A percentile compares a stretch with the other conserved stretches of the same genome.
Evolutionary conservation across 2,329 filamentous ascomycete species (phyloP).

Genomic region (Calonectria fujianensis): DNA sequence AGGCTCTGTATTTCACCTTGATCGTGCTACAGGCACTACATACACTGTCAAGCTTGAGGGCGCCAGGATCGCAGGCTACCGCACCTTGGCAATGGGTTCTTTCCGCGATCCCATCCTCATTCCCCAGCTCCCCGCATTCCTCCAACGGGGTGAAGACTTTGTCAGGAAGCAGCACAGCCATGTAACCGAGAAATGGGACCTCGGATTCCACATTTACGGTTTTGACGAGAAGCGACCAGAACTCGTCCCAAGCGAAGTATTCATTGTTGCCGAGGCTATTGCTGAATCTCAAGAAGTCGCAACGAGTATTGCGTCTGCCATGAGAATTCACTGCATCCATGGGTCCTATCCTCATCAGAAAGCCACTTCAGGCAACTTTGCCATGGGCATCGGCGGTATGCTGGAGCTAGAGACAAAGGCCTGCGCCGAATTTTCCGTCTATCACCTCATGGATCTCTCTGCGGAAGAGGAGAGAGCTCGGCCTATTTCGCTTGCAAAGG

Average conservation of each 20-base stretch:
- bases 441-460: slow-evolving; percentile 26
- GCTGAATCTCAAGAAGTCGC: slow-evolving; percentile 11
- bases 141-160: slow-evolving; percentile 8
- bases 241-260: slow-evolving; percentile 3
- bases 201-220: slow-evolving; percentile 20
- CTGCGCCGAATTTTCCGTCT: slow-evolving; percentile 25
- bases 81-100: slow-evolving; percentile 23
- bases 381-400: slow-evolving; percentile 25
- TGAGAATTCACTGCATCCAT: slow-evolving; percentile 12
- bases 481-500: neutral
- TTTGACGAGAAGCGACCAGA: slow-evolving; percentile 21
- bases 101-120: slow-evolving; percentile 28
- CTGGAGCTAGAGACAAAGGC: slow-evolving; percentile 20
- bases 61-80: slow-evolving; percentile 7
- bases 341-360: slow-evolving; percentile 13
- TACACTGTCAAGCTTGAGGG: slow-evolving; percentile 23
- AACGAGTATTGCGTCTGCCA: slow-evolving; percentile 15
- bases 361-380: slow-evolving; percentile 17
- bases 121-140: slow-evolving; percentile 19
- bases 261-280: slow-evolving; percentile 15
- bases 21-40: neutral
- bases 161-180: slow-evolving; percentile 11
- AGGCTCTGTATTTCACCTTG: slow-evolving; percentile 5
- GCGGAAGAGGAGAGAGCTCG: slow-evolving; percentile 5
- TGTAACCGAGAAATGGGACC: neutral